Base-by-base conservation (phyloP, 163 green algal genomes). In the Prototheca wickerhamii region DNA sequence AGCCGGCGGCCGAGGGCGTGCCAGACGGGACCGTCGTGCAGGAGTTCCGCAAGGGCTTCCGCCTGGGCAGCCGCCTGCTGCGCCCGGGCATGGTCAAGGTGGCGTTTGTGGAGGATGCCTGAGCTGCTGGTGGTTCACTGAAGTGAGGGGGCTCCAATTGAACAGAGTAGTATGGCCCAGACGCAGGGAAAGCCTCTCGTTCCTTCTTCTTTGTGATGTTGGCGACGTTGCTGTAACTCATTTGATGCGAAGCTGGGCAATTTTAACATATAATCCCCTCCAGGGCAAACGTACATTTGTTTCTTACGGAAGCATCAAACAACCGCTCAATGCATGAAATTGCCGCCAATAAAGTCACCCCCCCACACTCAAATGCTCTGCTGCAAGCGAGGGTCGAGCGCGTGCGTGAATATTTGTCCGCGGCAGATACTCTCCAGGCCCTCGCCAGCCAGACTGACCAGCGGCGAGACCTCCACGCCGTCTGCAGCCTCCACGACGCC, bases 31-130 rank as follows among this genome's bases (percentile, higher is more conserved):
- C 83, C 0, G 86, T 99, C 52, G 72, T 97, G 25, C 63, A 92
- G 72, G 93, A 98, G 72, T 98, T 98, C 81, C 74, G 93, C 28
- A 91, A 89, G 71, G 93, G 93, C 51, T 99, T 96, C 81, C 69
- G 63, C 28, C 76, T 95, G 25, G 84, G 82, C 0, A 83, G 89
- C 20, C 83, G 78, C 69, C 83, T 99, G 63, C 61, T 98, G 43
- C 74, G 93, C 25, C 76, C 93, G 8, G 89, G 91, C 51, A 99
- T 98, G 93, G 93, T 99, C 55, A 92, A 95, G 83, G 90, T 95
- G 32, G 58, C 65, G 23, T 78, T 50, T 35, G 26, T 5, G 17
- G 70, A 73, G 6, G n/a, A n/a, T n/a, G n/a, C n/a, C n/a, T n/a
- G n/a, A n/a, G n/a, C n/a, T n/a, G n/a, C n/a, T n/a, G n/a, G n/a